Conservation (phyloP, 208 protist species). For the Crithidia brevicula region DNA sequence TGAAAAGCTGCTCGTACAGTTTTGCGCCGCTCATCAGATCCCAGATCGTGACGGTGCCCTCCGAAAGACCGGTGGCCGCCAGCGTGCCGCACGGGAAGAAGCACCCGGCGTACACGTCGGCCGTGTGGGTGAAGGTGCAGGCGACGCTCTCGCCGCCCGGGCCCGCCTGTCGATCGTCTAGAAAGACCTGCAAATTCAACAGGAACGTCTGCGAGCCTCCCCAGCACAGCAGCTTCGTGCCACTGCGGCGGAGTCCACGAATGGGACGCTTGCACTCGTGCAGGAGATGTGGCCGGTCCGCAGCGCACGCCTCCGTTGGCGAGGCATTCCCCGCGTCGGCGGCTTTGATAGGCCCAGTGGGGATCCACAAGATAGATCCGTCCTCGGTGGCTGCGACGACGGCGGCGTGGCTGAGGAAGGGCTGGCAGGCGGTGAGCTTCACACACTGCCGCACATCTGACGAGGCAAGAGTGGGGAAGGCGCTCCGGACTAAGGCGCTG, state of each 20-base stretch:
- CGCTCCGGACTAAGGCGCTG: constrained; percentile 36
- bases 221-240: constrained; percentile 66
- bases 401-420: constrained; percentile 63
- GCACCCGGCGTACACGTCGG: constrained; percentile 73
- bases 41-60: constrained; percentile 83
- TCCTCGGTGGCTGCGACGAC: constrained; percentile 60
- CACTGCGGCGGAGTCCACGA: constrained; percentile 48
- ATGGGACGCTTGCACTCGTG: constrained; percentile 58
- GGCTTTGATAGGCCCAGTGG: constrained; percentile 21
- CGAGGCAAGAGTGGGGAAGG: constrained; percentile 14
- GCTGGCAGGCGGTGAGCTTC: constrained; percentile 68
- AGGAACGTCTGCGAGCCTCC: constrained; percentile 67
- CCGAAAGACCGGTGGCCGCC: constrained; percentile 73
- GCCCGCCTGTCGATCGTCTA: constrained; percentile 6
- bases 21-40: constrained; percentile 60
- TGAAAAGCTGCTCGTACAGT: constrained; percentile 75
- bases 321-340: constrained; percentile 3
- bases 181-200: constrained; percentile 46
- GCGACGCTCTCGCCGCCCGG: constrained; percentile 21
- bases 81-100: constrained; percentile 79
- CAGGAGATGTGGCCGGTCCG: constrained; percentile 30
- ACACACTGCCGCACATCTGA: constrained; percentile 27
- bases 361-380: constrained; percentile 73
- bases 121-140: constrained; percentile 60
- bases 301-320: constrained; percentile 11